Evolutionary conservation across 164 flowering plant genomes (phyloP).

Genomic region (Hamamelis virginiana): DNA sequence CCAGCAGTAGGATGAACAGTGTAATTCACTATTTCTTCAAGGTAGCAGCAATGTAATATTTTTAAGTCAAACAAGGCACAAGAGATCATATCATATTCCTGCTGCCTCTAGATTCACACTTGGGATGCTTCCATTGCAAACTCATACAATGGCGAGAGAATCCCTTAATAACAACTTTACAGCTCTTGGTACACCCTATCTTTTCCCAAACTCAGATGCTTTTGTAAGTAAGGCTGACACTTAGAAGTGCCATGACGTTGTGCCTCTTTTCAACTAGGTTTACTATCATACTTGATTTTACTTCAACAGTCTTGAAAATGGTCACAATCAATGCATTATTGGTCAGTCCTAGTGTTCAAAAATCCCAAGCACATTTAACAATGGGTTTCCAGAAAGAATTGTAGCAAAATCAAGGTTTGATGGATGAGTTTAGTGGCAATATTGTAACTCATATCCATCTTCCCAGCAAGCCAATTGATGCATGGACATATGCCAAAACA

Average conservation of each 20-base stretch:
- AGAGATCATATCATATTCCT: too few species aligned
- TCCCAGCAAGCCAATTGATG: background rate
- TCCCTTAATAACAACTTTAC: too few species aligned
- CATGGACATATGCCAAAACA: background rate
- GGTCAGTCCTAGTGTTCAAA: background rate
- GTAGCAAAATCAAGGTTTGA: background rate
- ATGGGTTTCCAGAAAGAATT: background rate
- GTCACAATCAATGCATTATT: background rate
- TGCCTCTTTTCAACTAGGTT: background rate
- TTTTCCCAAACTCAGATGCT: background rate
- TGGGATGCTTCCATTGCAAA: background rate
- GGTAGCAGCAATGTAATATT: too few species aligned
- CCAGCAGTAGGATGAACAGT: too few species aligned
- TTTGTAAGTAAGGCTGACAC: background rate
- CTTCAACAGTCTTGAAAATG: background rate
- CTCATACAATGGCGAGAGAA: too few species aligned
- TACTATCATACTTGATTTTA: background rate
- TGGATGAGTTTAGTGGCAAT: background rate
- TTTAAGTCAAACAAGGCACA: too few species aligned
- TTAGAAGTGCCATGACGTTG: background rate
- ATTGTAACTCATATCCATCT: background rate
- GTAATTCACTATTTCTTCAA: too few species aligned
- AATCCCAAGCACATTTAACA: background rate
- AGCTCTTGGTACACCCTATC: background rate
- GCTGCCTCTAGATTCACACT: too few species aligned